Conservation (phyloP, 2,329 filamentous ascomycete genomes). For the Aspergillus quadricinctus region DNA sequence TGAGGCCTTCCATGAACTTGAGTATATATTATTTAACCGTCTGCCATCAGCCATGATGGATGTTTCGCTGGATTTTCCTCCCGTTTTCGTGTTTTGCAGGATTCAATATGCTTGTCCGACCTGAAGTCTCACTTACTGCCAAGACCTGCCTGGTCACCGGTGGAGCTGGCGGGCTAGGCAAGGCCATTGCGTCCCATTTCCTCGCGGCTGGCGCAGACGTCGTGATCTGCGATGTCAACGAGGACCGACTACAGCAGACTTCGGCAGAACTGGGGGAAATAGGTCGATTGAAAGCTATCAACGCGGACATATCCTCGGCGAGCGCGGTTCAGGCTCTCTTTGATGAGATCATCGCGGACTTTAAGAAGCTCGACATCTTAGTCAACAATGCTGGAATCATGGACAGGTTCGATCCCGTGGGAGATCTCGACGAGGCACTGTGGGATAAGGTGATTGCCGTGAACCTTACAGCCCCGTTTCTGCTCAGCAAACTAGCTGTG, state of each 20-base stretch:
- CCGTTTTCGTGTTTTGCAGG: not conserved
- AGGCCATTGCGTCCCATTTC: constrained; percentile 32
- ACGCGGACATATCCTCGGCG: constrained; percentile 36
- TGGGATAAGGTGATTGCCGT: constrained; percentile 55
- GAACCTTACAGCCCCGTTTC: constrained; percentile 54
- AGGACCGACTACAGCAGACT: constrained; percentile 19
- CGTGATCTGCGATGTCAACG: constrained; percentile 36
- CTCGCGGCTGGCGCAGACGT: constrained; percentile 36
- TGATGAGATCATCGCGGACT: constrained; percentile 26
- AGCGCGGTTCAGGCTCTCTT: constrained; percentile 36
- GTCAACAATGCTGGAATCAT: constrained; percentile 57
- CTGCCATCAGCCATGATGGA: not conserved
- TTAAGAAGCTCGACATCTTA: constrained; percentile 53
- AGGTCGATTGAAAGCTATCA: constrained; percentile 23
- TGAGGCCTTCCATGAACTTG: not conserved
- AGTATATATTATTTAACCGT: not conserved
- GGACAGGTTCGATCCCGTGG: constrained; percentile 54
- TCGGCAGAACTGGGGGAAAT: constrained; percentile 20
- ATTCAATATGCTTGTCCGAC: not conserved
- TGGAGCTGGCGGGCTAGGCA: constrained; percentile 35
- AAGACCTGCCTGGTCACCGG: constrained; percentile 33
- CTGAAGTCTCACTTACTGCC: constrained; percentile 8
- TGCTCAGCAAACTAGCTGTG: constrained; percentile 51
- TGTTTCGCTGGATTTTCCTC: not conserved
- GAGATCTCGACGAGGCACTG: constrained; percentile 40